Conservation (phyloP, 108 stramenopile genomes). For the Cyclotella cryptica region DNA sequence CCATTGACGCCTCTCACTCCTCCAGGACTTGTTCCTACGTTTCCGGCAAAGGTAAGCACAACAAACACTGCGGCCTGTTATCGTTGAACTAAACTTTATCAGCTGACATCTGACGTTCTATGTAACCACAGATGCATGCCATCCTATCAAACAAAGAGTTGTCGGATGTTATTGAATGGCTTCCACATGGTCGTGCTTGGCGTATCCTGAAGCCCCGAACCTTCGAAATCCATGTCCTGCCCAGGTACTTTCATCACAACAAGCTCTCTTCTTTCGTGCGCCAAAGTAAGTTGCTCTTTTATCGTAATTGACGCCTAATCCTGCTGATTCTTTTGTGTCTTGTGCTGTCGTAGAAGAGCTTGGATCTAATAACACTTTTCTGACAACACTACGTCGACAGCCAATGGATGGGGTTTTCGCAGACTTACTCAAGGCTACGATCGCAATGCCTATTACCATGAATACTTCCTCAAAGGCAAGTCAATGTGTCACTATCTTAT, state of each 20-base stretch:
- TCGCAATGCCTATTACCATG: conserved; percentile 25
- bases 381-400: not conserved
- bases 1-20: conserved; percentile 63
- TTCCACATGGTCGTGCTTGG: conserved; percentile 20
- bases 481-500: not conserved
- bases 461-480: conserved; percentile 14
- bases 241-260: conserved; percentile 18
- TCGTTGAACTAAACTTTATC: too few relatives aligned
- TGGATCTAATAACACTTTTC: not conserved
- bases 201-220: conserved; percentile 4
- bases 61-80: conserved; percentile 43
- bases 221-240: conserved; percentile 18
- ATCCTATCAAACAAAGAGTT: conserved; percentile 18
- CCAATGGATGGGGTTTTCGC: conserved; percentile 31
- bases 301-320: not conserved
- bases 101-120: conserved; percentile 18
- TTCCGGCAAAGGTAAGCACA: conserved; percentile 64
- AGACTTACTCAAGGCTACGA: conserved; percentile 11
- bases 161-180: conserved; percentile 9
- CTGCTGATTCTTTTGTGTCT: not conserved
- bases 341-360: not conserved
- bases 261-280: conserved; percentile 21
- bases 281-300: not conserved
- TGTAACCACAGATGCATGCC: conserved; percentile 10
- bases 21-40: conserved; percentile 61